Evolutionary conservation across 1,139 yeast genomes (phyloP).

Genomic region (Taiozyma sp.): DNA sequence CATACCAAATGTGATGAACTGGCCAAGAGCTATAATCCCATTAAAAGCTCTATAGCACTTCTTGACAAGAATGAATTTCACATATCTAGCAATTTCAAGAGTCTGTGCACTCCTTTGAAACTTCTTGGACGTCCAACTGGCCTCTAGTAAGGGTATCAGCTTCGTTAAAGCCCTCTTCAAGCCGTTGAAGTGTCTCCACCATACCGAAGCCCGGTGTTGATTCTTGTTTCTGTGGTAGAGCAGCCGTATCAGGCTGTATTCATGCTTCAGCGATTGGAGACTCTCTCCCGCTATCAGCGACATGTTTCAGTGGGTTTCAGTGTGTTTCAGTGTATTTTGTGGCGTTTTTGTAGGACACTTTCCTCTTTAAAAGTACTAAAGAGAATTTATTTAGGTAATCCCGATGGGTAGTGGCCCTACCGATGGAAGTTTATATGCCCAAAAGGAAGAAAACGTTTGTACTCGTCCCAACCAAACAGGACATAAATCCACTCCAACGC

Average conservation of each 20-base stretch:
- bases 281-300: conserved; percentile 6
- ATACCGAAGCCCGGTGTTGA: conserved; percentile 66
- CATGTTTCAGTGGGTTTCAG: too few relatives aligned
- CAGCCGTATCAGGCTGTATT: conserved; percentile 52
- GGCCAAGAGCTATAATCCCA: conserved; percentile 68
- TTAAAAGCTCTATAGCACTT: conserved; percentile 58
- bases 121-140: conserved; percentile 4
- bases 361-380: too few relatives aligned
- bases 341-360: background rate
- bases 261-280: conserved; percentile 32
- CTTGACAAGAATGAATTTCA: conserved; percentile 39
- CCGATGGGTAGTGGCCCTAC: too few relatives aligned
- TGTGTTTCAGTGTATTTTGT: too few relatives aligned
- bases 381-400: too few relatives aligned
- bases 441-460: too few relatives aligned
- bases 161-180: conserved; percentile 51
- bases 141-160: conserved; percentile 26
- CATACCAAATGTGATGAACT: conserved; percentile 70
- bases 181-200: conserved; percentile 75
- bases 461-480: background rate
- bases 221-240: conserved; percentile 67
- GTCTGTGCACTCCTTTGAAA: conserved; percentile 14
- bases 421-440: too few relatives aligned
- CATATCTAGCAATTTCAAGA: conserved; percentile 28
- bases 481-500: background rate